Percentiles rank a stretch among this genome's conserved stretches.
phyloP scores from a whole-genome alignment of 164 flowering plant species.

The Macadamia integrifolia region DNA sequence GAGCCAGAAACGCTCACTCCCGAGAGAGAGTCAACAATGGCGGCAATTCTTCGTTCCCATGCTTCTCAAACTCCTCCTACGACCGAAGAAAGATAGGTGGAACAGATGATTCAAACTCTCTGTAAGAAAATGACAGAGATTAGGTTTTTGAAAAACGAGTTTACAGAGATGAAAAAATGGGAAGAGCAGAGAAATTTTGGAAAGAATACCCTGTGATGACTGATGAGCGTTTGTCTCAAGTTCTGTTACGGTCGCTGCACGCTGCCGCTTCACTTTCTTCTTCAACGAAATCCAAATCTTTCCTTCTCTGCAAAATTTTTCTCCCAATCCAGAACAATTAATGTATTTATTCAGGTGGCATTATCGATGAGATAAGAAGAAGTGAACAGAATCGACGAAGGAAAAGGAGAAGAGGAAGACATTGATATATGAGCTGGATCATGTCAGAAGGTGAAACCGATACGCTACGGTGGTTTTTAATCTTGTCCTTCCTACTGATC shows the following conservation, averaged over 20 bases:
- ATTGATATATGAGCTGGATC: background rate
- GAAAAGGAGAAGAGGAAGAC: background rate
- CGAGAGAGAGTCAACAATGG: no score
- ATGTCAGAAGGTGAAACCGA: slow-evolving; percentile 16
- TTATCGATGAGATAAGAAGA: background rate
- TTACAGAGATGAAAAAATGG: no score
- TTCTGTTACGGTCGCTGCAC: background rate
- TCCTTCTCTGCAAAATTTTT: background rate
- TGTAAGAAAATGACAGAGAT: no score
- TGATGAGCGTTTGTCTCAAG: slow-evolving; percentile 5
- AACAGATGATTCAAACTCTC: background rate
- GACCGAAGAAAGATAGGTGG: background rate
- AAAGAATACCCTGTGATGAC: background rate
- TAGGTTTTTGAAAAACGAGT: background rate
- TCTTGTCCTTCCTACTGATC: slow-evolving; percentile 25
- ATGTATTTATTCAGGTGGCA: background rate
- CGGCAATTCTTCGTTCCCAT: no score
- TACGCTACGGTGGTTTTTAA: slow-evolving; percentile 3
- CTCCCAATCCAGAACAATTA: background rate
- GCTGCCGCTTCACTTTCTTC: background rate
- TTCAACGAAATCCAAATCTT: slow-evolving; percentile 6
- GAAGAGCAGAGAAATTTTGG: no score
- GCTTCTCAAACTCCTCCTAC: background rate
- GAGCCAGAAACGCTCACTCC: no score
- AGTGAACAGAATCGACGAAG: background rate